A percentile compares a stretch with the other conserved stretches of the same genome.
Conservation (phyloP, 805 yeast genomes). For the Komagataella pastoris region DNA sequence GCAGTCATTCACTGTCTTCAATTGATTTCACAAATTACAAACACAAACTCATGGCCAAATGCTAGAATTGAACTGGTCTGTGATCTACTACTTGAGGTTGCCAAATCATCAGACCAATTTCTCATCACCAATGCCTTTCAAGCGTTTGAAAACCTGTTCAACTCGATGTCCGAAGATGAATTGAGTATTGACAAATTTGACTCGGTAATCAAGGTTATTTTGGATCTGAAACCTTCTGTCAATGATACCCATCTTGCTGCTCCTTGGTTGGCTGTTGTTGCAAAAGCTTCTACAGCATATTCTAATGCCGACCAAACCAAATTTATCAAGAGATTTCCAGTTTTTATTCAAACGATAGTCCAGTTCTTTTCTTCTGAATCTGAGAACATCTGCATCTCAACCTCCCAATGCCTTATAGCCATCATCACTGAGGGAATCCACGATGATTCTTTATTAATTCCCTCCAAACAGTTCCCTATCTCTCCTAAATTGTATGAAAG, state of each 20-base stretch:
- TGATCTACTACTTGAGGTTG: conserved; percentile 59
- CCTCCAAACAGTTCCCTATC: conserved; percentile 21
- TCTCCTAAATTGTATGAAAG: conserved; percentile 38
- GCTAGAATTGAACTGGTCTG: conserved; percentile 57
- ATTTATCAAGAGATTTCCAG: conserved; percentile 44
- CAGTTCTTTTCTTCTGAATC: conserved; percentile 59
- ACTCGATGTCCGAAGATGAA: conserved; percentile 38
- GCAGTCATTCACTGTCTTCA: conserved; percentile 67
- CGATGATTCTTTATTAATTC: conserved; percentile 40
- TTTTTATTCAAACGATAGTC: conserved; percentile 39
- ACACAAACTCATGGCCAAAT: conserved; percentile 76
- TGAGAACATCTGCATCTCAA: conserved; percentile 52
- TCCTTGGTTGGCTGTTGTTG: conserved; percentile 90
- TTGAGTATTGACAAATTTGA: conserved; percentile 49
- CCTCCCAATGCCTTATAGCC: conserved; percentile 80
- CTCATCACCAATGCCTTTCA: conserved; percentile 71
- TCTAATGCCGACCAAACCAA: conserved; percentile 32
- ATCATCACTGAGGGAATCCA: conserved; percentile 56
- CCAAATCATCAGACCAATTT: conserved; percentile 75
- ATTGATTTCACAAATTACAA: conserved; percentile 55
- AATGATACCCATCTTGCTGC: conserved; percentile 83
- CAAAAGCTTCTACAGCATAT: conserved; percentile 58
- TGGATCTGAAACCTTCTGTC: conserved; percentile 68
- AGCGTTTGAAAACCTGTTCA: conserved; percentile 73
- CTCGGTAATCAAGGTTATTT: conserved; percentile 54